These are phyloP conservation scores for Pseudogymnoascus sp. DNA, from an alignment of 2,329 filamentous ascomycete species.

Conservation along the genomic window DNA sequence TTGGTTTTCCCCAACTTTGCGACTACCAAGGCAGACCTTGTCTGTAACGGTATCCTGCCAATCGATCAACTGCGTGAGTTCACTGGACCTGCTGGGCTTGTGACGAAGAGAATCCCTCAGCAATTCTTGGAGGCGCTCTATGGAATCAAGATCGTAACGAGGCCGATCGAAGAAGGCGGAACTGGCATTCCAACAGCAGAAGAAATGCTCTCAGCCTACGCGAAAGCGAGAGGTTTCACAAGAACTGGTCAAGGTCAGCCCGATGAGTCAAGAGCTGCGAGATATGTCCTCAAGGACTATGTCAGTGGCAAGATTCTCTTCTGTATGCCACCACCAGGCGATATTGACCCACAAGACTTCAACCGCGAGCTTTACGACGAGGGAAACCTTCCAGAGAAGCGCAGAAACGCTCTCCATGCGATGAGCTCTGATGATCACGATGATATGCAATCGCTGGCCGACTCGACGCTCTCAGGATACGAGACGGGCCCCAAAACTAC, in stretches of 20 bases:
- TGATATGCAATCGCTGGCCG: slow-evolving; percentile 31
- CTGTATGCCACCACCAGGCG: slow-evolving; percentile 74
- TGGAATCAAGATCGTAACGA: slow-evolving; percentile 76
- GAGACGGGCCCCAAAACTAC: slow-evolving; percentile 64
- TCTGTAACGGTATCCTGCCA: slow-evolving; percentile 88
- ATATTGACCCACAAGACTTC: slow-evolving; percentile 67
- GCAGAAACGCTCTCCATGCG: slow-evolving; percentile 55
- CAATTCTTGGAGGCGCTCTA: slow-evolving; percentile 87
- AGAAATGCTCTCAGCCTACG: slow-evolving; percentile 80
- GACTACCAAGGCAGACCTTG: slow-evolving; percentile 89
- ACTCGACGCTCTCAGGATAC: slow-evolving; percentile 43
- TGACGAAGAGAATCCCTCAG: slow-evolving; percentile 79
- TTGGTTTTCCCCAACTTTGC: slow-evolving; percentile 98
- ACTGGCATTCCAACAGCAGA: slow-evolving; percentile 77
- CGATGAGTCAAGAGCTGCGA: slow-evolving; percentile 84
- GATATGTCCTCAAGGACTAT: slow-evolving; percentile 91
- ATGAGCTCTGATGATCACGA: slow-evolving; percentile 25
- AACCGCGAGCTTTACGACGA: slow-evolving; percentile 85
- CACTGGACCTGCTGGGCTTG: slow-evolving; percentile 74
- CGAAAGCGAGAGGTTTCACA: slow-evolving; percentile 79
- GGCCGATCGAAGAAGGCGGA: slow-evolving; percentile 83
- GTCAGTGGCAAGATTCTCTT: slow-evolving; percentile 92
- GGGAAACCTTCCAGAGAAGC: slow-evolving; percentile 71
- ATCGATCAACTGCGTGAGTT: slow-evolving; percentile 95
- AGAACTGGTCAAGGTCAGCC: slow-evolving; percentile 85